Base-by-base conservation (phyloP, 805 yeast species). In the Spathaspora passalidarum region DNA sequence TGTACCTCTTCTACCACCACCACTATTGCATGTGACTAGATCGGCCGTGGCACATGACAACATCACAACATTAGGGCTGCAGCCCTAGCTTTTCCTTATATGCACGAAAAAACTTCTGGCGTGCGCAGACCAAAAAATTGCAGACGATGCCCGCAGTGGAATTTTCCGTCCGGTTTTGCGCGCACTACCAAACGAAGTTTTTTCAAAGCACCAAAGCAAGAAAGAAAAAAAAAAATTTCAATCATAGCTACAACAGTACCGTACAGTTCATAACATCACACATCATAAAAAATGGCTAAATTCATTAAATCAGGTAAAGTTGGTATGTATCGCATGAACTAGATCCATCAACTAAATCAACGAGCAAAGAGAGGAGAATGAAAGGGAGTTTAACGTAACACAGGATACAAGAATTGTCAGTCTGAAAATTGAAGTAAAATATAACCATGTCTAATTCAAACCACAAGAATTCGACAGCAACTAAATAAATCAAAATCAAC, bases 261-360 rank as follows among this genome's bases (percentile, higher is more conserved):
- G 14, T 29, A 29, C 17, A 8, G 16, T 13, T 26, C 17, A 29
- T 25, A 25, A 10, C 13, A 25, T 29, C 34, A 29, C 34, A 29
- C 34, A 29, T 29, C 34, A 62, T 62, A 60, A 60, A 74, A 71
- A 79, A 91, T 90, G 97, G 96, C 96, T 81, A 94, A 94, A 81
- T 92, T 94, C 86, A 85, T 94, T 80, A 94, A 92, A 83, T 88
- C 98, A 76, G 97, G 97, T 84, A 90, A 87, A 87, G 98, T 92
- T 86, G 97, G 92, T 86, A 84, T 75, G 94, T 84, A 79, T 46
- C 16, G 34, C n/a, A n/a, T n/a, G n/a, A 29, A 29, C 14, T 11
- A 29, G 16, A 22, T 22, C 25, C 4, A 29, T 8, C 16, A 29
- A 29, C 16, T 13, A n/a, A 29, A 29, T 13, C 16, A 29, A 29